A percentile compares a stretch with the other conserved stretches of the same genome.
Evolutionary conservation across 495 filamentous ascomycete species (phyloP).

Genomic region (Schizothecium vesticola): DNA sequence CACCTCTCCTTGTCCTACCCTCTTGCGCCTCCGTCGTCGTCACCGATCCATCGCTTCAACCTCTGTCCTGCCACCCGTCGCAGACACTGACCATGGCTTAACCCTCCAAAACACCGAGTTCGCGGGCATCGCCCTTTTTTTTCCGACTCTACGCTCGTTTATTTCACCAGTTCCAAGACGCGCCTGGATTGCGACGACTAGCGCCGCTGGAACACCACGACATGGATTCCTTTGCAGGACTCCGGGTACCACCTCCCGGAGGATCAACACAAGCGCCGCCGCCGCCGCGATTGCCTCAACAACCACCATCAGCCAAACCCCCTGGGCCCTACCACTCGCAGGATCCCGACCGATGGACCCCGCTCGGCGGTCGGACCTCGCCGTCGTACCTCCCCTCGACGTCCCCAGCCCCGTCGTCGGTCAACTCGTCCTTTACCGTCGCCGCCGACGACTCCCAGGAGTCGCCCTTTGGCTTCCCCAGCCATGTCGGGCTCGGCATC

Average conservation of each 20-base stretch:
- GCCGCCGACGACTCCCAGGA: not conserved
- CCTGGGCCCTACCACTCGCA: not conserved
- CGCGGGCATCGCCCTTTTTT: not conserved
- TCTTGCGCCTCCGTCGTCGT: not conserved
- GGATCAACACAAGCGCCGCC: not conserved
- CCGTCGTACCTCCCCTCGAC: not conserved
- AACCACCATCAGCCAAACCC: not conserved
- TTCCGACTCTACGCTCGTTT: not conserved
- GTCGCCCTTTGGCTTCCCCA: not conserved
- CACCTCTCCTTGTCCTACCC: not conserved
- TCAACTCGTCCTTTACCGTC: conserved; percentile 2
- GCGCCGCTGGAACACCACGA: not conserved
- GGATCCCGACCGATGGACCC: not conserved
- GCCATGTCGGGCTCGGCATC: not conserved
- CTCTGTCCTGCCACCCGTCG: not conserved
- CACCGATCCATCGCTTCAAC: not conserved
- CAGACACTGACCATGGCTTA: not conserved
- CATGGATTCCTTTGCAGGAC: not conserved
- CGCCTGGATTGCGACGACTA: not conserved
- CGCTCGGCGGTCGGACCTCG: not conserved
- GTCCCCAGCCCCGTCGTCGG: not conserved
- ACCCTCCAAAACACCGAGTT: not conserved
- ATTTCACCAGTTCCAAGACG: not conserved
- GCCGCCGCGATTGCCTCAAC: not conserved
- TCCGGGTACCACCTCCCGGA: not conserved